Base-by-base conservation (phyloP, 1,284 basidiomycete species). In the Leccinum subrobustum region DNA sequence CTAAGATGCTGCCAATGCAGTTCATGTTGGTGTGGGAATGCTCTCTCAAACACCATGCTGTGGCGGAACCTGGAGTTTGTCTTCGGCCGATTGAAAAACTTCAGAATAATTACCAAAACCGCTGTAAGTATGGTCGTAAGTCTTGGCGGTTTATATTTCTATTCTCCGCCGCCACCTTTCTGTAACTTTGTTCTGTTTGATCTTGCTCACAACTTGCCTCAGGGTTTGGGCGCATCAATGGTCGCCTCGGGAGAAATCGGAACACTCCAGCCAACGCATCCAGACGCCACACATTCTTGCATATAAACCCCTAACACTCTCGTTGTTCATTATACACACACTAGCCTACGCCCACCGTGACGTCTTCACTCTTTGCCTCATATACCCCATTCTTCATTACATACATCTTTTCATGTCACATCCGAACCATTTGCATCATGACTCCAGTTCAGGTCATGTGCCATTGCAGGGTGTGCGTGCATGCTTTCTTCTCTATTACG, bases 391-490 rank as follows among this genome's bases (percentile, higher is more conserved):
- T 16, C 47, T 25, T 25, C 48, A 25, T 9, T 8, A 14, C 23
- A 50, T 25, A 50, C 11, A 50, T 50, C 48, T 37, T 7, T 20
- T 37, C 53, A 70, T 70, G 67, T 7, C 23, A 51, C 51, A 39
- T 29, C n/a, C 8, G 20, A n/a, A 35, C 5, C 3, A 35, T 42
- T 1, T 29, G 14, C 12, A 3, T 50, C 50, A 11, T 52, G 9
- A 8, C 50, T 12, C 11, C 31, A 6, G 11, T 48, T 18, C 9
- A 8, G 37, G 23, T 54, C 35, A 63, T 60, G 16, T 37, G 48
- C 11, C 18, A 37, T 37, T 18, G 20, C 51, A 62, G 12, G 47
- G 18, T n/a, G 66, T 70, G 51, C 63, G 66, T 64, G 52, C 18
- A 44, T 11, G 1, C 16, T 23, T 20, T 54, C 14, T 11, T 52